Conservation (phyloP, 2,329 filamentous ascomycete genomes). For the Microdochium nivale region DNA sequence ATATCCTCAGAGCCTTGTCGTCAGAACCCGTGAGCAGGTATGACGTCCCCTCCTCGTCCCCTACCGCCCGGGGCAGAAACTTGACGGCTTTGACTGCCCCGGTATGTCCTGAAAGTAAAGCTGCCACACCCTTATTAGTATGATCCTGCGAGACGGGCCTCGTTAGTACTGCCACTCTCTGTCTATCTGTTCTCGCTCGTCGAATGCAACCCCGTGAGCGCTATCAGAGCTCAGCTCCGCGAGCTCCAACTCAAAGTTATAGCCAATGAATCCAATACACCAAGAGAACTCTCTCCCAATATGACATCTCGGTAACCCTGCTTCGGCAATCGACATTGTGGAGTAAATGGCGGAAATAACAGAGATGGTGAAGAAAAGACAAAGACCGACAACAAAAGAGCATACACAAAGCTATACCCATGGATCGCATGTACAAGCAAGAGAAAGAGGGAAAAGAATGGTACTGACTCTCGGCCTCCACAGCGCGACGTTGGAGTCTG, state of each 20-base stretch:
- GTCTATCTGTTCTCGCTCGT: no score
- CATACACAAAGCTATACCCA: no score
- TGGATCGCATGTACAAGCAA: no score
- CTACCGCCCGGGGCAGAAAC: conserved; percentile 51
- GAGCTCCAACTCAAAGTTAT: no score
- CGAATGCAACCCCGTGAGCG: no score
- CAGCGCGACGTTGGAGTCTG: conserved; percentile 79
- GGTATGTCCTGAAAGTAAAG: conserved; percentile 66
- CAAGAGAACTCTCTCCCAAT: neutral
- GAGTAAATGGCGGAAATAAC: no score
- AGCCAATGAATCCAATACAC: no score
- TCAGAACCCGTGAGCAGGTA: conserved; percentile 73
- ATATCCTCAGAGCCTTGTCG: conserved; percentile 59
- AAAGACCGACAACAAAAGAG: neutral
- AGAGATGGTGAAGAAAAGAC: no score
- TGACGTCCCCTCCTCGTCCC: conserved; percentile 29
- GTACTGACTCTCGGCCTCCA: conserved; percentile 70
- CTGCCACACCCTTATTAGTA: conserved; percentile 47
- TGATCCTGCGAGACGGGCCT: conserved; percentile 19
- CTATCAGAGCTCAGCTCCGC: no score
- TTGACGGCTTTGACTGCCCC: conserved; percentile 76
- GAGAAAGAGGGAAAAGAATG: neutral
- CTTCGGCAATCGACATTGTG: no score
- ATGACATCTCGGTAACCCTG: no score
- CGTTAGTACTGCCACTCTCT: no score